Conservation (phyloP, 306 rosid genomes). For the Casuarina glauca region DNA sequence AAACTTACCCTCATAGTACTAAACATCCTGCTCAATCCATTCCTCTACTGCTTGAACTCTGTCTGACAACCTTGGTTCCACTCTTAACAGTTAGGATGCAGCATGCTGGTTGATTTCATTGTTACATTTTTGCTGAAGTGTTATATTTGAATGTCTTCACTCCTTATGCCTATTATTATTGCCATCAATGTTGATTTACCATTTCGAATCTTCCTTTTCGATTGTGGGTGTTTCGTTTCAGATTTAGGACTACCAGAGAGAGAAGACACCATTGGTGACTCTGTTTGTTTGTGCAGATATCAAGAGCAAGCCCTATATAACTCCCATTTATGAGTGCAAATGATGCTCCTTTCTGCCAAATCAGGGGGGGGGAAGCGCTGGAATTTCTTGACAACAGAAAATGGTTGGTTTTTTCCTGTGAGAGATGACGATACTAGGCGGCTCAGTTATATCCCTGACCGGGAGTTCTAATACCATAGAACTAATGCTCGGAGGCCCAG, state of each 20-base stretch:
- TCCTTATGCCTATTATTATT: neutral
- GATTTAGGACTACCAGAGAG: neutral
- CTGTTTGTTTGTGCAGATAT: conserved; percentile 48
- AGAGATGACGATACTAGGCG: conserved; percentile 28
- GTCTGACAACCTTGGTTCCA: conserved; percentile 1
- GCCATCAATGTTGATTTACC: too few species aligned
- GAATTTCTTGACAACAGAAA: conserved; percentile 29
- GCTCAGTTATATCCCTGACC: conserved; percentile 34
- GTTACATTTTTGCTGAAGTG: neutral
- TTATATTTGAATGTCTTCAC: neutral
- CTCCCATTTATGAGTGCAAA: conserved; percentile 26
- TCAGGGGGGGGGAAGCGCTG: conserved; percentile 24
- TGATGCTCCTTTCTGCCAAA: conserved; percentile 29
- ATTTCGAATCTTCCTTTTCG: too few species aligned
- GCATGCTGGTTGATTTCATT: neutral
- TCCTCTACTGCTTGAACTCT: neutral
- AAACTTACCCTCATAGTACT: neutral
- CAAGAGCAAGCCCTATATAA: conserved; percentile 77
- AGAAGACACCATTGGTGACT: conserved; percentile 20
- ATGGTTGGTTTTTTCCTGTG: conserved; percentile 25
- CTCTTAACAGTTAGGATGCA: neutral
- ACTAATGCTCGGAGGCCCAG: too few species aligned
- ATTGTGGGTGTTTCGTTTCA: too few species aligned
- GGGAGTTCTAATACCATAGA: conserved; percentile 15
- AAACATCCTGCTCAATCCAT: neutral